Base-by-base conservation (phyloP, 1,284 basidiomycete genomes). In the Malassezia obtusa region DNA sequence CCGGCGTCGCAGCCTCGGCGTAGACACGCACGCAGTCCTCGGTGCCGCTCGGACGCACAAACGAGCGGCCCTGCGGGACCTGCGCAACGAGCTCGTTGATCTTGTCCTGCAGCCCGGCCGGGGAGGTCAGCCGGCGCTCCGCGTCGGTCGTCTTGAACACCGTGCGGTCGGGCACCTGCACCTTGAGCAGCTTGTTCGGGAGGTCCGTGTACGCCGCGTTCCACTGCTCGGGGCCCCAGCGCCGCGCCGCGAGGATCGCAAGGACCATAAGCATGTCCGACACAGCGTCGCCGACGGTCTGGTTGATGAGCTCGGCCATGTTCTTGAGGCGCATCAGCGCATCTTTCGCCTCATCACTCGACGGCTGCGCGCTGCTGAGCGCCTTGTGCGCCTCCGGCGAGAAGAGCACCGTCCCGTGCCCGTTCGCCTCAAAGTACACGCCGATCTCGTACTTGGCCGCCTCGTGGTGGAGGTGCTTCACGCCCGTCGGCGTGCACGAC, bases 381-480 rank as follows among this genome's bases (percentile, higher is more conserved):
- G 58, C 59, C 10, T 55, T 58, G 57, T 62, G 49, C 4, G 58
- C 60, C 3, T 59, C 54, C 25, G 52, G 50, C 10, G 92, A 95
- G 77, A 99, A 98, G 46, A 98, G 77, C 40, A 98, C 89, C 1
- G 94, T 99, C 35, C 94, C 94, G 68, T 99, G 94, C 0, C 94
- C 94, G 73, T 99, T 99, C 47, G 94, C 94, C 76, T 99, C 94
- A 70, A 99, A 99, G 78, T 99, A 99, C 41, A 98, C 89, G 25
- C 94, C 94, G 60, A 98, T 82, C 71, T 90, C 84, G 76, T 85
- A 98, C 62, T 84, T 82, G 68, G 92, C 88, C 7, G 94, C 94
- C 7, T 91, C 94, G 74, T 96, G 92, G 73, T 99, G 94, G 45
- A 98, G 82, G 74, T 98, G 86, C 77, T 99, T 99, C 58, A 99